A percentile compares a stretch with the other conserved stretches of the same genome.
These are phyloP conservation scores for Colletotrichum theobromicola DNA, from an alignment of 2,329 filamentous ascomycete species.

Conservation along the genomic window DNA sequence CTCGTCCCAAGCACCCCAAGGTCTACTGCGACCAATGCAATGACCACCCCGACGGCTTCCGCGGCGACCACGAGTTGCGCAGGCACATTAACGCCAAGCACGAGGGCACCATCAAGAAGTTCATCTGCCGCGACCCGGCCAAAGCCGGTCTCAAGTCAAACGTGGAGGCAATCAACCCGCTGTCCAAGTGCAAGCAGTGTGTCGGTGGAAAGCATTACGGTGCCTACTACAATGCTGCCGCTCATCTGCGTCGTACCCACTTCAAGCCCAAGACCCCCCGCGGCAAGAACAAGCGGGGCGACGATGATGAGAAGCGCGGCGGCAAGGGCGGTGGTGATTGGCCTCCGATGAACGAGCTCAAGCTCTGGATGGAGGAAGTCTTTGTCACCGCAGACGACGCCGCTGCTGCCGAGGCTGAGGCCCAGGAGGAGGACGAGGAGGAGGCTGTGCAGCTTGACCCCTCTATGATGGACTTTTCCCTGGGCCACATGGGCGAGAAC, in stretches of 20 bases:
- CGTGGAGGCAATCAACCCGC: slow-evolving; percentile 64
- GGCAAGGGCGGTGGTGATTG: slow-evolving; percentile 60
- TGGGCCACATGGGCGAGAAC: slow-evolving; percentile 19
- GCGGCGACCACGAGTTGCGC: slow-evolving; percentile 83
- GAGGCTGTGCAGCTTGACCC: slow-evolving; percentile 1
- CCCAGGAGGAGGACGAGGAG: slow-evolving; percentile 30
- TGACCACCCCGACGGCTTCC: slow-evolving; percentile 78
- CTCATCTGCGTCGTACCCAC: slow-evolving; percentile 85
- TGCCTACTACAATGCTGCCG: slow-evolving; percentile 93
- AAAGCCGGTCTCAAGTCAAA: slow-evolving; percentile 40
- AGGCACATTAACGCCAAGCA: slow-evolving; percentile 74
- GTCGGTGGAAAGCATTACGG: slow-evolving; percentile 79
- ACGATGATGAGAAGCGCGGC: slow-evolving; percentile 55
- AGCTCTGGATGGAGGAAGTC: slow-evolving; percentile 65
- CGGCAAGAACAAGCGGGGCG: slow-evolving; percentile 42
- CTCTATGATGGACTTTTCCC: slow-evolving; percentile 14
- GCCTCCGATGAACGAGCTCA: slow-evolving; percentile 62
- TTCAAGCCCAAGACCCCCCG: slow-evolving; percentile 71
- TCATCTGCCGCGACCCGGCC: slow-evolving; percentile 61
- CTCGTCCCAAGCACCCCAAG: slow-evolving; percentile 73
- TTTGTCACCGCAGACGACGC: slow-evolving; percentile 44
- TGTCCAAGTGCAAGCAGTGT: slow-evolving; percentile 86
- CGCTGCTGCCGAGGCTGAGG: slow-evolving; percentile 23
- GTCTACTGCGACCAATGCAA: slow-evolving; percentile 74
- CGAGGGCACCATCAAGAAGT: slow-evolving; percentile 57